Conservation (phyloP, 257 asterid species). For the Solanum peruvianum region DNA sequence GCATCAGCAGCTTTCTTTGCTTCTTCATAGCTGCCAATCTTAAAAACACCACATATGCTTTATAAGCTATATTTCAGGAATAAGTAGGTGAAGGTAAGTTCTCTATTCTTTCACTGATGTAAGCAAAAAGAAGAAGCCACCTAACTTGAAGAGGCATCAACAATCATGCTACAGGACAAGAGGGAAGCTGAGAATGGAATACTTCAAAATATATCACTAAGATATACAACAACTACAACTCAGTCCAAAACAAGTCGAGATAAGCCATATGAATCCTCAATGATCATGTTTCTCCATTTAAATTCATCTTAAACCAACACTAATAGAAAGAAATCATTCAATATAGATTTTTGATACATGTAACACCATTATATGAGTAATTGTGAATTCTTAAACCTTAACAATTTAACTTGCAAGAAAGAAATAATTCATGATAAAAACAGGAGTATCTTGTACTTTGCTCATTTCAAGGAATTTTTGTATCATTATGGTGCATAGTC, state of each 20-base stretch:
- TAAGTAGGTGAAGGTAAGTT: not conserved
- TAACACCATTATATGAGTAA: not conserved
- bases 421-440: not conserved
- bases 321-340: not conserved
- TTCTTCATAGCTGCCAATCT: slow-evolving; percentile 82
- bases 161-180: not conserved
- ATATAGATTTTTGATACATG: not conserved
- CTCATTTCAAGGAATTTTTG: not conserved
- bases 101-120: not conserved
- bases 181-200: not conserved
- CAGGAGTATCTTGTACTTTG: not conserved
- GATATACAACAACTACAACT: not conserved
- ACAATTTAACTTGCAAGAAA: not conserved
- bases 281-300: not conserved
- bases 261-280: not conserved
- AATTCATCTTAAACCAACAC: not conserved
- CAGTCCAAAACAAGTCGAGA: not conserved
- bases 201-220: not conserved
- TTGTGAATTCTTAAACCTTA: not conserved
- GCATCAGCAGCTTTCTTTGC: slow-evolving; percentile 55
- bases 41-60: not conserved
- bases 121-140: not conserved
- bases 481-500: not conserved
- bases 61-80: not conserved
- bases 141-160: not conserved